Percentiles rank a stretch among this genome's conserved stretches.
Conservation (phyloP, 257 asterid genomes). For the Petunia axillaris region DNA sequence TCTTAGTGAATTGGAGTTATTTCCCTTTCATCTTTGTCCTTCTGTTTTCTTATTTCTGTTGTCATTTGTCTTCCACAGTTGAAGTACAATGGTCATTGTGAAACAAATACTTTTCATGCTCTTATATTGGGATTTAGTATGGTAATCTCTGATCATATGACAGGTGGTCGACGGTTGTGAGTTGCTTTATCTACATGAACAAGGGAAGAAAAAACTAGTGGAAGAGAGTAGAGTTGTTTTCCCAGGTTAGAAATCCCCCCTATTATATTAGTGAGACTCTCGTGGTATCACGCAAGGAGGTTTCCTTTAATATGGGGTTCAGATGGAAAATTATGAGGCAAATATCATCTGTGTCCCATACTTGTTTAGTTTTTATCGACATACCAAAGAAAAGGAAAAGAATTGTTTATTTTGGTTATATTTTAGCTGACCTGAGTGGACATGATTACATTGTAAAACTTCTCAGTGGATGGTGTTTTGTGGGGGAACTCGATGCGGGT, state of each 20-base stretch:
- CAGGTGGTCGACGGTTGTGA: constrained; percentile 72
- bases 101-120: neutral
- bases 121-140: neutral
- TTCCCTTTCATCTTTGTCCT: neutral
- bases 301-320: neutral
- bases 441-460: neutral
- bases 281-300: neutral
- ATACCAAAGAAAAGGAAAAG: neutral
- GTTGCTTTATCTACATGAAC: constrained; percentile 66
- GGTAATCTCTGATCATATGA: neutral
- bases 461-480: neutral
- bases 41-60: neutral
- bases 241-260: constrained; percentile 58
- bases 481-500: neutral
- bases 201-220: constrained; percentile 82
- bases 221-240: constrained; percentile 75
- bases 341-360: neutral
- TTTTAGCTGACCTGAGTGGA: neutral
- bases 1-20: neutral
- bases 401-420: neutral
- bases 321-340: constrained; percentile 21
- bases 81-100: neutral
- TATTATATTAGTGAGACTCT: neutral
- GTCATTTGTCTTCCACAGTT: neutral
- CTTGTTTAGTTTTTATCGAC: neutral